Evolutionary conservation across 768 basidiomycete species (phyloP), one percentile per base, ranked within the genome.

Genomic region (Coprinopsis strossmayeri): DNA sequence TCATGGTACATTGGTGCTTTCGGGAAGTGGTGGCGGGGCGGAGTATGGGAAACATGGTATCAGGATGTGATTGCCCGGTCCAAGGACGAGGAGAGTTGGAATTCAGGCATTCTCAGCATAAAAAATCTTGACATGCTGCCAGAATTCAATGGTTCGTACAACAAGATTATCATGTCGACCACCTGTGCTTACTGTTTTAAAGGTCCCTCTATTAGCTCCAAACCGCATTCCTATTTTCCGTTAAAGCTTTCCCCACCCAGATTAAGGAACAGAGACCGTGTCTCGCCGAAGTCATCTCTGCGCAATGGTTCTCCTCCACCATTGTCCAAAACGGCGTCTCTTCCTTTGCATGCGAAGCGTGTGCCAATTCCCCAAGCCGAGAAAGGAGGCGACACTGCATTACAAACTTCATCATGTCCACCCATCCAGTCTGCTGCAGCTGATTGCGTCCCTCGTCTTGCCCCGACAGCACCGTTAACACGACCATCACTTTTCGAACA

Each of bases 1-100:
- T 81, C 85, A 28, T 91, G 91, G 87, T 95, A 89, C 65, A 72
- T 95, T 52, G 92, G 92, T 25, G 84, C 84, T 10, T 94, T 94
- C 65, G 92, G 92, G 1, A 81, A 77, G 53, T 95, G 92, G 92
- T 94, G 88, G 85, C 72, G 84, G 40, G 90, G 86, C 38, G 89
- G 88, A 34, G 67, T 79, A n/a, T 71, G 91, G 49, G 84, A 89
- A 54, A 74, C 81, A n/a, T 87, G 85, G 82, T 88, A 81, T 68
- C 78, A 79, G 55, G 79, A 85, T 65, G 75, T 79, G 49, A 71
- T 84, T 55, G 68, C 77, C 27, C 69, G 77, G 49, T 72, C 77
- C 21, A 84, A 78, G 55, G 82, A 84, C 50, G 76, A 84, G 50
- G 84, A 88, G 61, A 76, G 81, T 54, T 83, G 83, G 77, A 82